Evolutionary conservation across 192 early-diverging fungal genomes (phyloP), one percentile per base, ranked within the genome.

Genomic region (Coemansia sp.): DNA sequence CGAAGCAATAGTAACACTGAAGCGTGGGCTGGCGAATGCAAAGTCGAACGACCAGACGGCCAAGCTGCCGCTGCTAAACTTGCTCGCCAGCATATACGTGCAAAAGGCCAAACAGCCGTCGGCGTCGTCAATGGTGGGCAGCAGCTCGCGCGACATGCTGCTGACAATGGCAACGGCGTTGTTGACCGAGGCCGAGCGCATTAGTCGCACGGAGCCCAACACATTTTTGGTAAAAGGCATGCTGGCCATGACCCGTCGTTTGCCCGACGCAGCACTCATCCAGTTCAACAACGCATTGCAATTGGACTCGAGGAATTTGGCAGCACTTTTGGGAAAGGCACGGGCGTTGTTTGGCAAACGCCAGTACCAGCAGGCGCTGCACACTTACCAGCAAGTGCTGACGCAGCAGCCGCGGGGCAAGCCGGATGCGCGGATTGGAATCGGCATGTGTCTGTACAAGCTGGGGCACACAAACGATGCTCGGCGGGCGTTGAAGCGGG

Each of bases 361-460:
- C 5, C 28, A 31, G 28, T 31, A 31, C 28, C 28, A 31, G 28
- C 28, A 82, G 17, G 91, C 93, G 15, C 80, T 98, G 63, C 76
- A 69, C 15, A 64, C 69, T 21, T 98, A 96, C 69, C 93, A 96
- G 71, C 85, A 82, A 48, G 85, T 92, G 11, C 82, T 95, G 4
- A 78, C 53, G 34, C 60, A 87, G 57, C 68, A 74, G 26, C 88
- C 94, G 2, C 66, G 81, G 4, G 70, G 84, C 14, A 73, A 74
- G 60, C 83, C 91, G 49, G 87, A 94, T 71, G 82, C 87, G 38
- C 87, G 95, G 23, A 75, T 95, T 21, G 87, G 91, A 19, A 94
- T 98, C 64, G 94, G 93, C 12, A 81, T 95, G 57, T 98, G 95
- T 70, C 91, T 87, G 73, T 81, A 88, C 60, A 86, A 34, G 31